Evolutionary conservation across 768 basidiomycete species (phyloP), one percentile per base, ranked within the genome.

Genomic region (Mrakia gelida): DNA sequence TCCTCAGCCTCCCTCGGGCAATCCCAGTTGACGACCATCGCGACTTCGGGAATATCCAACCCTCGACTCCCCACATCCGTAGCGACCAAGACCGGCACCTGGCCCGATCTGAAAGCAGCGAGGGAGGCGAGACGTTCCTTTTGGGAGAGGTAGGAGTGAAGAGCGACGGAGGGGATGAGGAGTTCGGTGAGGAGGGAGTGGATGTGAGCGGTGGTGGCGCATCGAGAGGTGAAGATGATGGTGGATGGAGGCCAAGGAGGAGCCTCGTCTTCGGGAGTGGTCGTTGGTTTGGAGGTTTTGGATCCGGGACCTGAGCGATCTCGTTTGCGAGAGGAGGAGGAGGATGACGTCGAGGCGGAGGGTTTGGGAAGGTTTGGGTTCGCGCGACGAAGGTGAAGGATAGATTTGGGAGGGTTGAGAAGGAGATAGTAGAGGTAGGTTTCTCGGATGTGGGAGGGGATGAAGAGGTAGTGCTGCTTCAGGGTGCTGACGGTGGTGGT

Each of bases 1-100:
- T 96, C 95, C 84, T 96, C 96, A 8, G 93, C 80, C 16, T 84
- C 83, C 32, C 88, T 87, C 21, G 97, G 97, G 80, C 98, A 86
- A 84, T 99, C 96, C 95, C 95, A 99, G 80, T 99, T 98, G 77
- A 99, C 87, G 28, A 99, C 94, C 87, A 98, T 90, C 16, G 92
- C 94, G 16, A 99, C 95, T 81, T 95, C 93, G 79, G 94, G 94
- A 76, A 98, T 96, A 85, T 98, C 97, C 78, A 99, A 85, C 43
- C 97, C 97, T 82, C 97, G 90, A 28, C 92, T 92, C 23, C 94
- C 97, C 45, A 99, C 96, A 83, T 98, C 96, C 11, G 96, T 98
- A 43, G 92, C 93, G 67, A 99, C 88, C 70, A 99, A 87, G 63
- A 99, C 92, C 0, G 95, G 95, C 56, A 98, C 90, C 71, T 94